Conservation (phyloP, 1,139 yeast genomes). For the Fermentozyma sake region DNA sequence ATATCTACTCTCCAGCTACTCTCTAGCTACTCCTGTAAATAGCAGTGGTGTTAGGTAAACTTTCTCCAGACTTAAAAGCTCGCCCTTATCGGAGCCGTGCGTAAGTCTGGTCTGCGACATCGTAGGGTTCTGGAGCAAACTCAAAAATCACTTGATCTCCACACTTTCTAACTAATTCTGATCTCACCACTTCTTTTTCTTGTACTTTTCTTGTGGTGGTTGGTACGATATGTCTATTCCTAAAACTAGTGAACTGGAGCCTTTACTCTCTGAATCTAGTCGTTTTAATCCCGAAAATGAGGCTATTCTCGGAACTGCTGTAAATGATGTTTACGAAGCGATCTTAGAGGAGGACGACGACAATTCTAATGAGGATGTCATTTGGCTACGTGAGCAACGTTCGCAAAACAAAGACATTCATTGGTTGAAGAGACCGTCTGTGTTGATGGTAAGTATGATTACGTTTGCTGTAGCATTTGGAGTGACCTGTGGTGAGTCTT, state of each 20-base stretch:
- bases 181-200: not conserved
- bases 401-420: constrained; percentile 24
- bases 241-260: no score
- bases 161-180: not conserved
- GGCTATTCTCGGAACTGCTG: constrained; percentile 18
- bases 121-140: no score
- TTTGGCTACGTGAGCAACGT: constrained; percentile 37
- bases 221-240: no score
- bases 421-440: constrained; percentile 35
- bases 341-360: constrained; percentile 29
- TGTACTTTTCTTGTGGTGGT: no score
- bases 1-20: no score
- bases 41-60: no score
- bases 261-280: no score
- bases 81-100: no score
- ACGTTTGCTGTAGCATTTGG: constrained; percentile 27
- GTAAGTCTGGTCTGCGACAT: no score
- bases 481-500: constrained; percentile 28
- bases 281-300: constrained; percentile 3
- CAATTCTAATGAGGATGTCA: constrained; percentile 32
- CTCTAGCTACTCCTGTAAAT: no score
- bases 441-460: constrained; percentile 25
- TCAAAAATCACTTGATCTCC: no score
- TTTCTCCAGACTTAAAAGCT: no score
- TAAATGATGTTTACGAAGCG: constrained; percentile 24